Evolutionary conservation across 108 stramenopile genomes (phyloP).

Genomic region (Craspedostauros australis): DNA sequence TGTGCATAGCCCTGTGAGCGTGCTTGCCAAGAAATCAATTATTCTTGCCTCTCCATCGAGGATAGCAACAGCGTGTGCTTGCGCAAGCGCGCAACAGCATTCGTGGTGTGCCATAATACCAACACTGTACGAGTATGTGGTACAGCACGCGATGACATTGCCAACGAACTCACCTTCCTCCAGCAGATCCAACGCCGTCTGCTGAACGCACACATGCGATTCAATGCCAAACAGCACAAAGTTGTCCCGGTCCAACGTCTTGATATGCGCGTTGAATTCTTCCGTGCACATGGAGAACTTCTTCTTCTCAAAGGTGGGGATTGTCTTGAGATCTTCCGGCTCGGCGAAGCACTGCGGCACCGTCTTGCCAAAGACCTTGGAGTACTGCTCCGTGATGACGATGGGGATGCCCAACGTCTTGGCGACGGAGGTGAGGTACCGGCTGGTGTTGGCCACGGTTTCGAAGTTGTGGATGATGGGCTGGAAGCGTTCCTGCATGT

Average conservation of each 20-base stretch:
- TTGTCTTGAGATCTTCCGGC: constrained; percentile 32
- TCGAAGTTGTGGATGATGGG: constrained; percentile 76
- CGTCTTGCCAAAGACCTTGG: constrained; percentile 89
- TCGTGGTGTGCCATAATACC: no score
- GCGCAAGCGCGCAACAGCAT: no score
- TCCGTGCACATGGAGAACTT: constrained; percentile 89
- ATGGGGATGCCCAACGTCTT: constrained; percentile 77
- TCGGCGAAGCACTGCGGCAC: constrained; percentile 59
- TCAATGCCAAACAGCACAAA: constrained; percentile 94
- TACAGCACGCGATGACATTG: no score
- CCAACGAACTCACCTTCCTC: no score
- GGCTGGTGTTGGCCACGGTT: constrained; percentile 71
- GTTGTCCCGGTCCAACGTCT: constrained; percentile 24
- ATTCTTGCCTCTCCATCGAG: no score
- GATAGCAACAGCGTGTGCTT: no score
- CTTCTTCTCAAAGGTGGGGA: constrained; percentile 86
- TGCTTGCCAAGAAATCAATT: no score
- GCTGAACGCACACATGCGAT: constrained; percentile 92
- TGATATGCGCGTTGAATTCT: constrained; percentile 57
- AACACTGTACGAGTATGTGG: no score
- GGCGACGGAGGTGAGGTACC: constrained; percentile 85
- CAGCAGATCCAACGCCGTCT: constrained; percentile 86
- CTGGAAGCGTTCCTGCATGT: constrained; percentile 94
- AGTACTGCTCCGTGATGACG: constrained; percentile 95
- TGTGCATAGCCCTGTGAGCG: no score